Evolutionary conservation across 306 rosid genomes (phyloP), one percentile per base, ranked within the genome.

Genomic region (Lathyrus oleraceus): DNA sequence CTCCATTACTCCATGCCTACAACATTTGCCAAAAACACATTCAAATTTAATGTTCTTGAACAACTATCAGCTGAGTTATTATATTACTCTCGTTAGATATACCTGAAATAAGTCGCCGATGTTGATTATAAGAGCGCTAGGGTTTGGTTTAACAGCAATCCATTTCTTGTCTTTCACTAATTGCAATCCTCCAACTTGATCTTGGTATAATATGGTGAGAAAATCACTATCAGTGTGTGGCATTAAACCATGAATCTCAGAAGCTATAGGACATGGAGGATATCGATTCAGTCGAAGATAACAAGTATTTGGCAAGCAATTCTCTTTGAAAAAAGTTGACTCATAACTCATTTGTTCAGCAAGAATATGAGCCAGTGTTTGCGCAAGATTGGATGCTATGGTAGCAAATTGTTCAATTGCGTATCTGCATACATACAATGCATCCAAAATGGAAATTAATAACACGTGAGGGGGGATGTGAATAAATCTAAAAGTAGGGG

Each of bases 41-140:
- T 7, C 9, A 35, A 25, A 25, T 21, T 21, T 21, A 25, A 25
- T 25, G 0, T 25, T 3, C 3, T 25, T 25, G 28, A 4, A 25
- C 0, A 25, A 25, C 28, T 25, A 25, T 25, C 28, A 25, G 3
- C 4, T 3, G 2, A 25, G 4, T 25, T 25, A n/a, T n/a, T n/a
- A n/a, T n/a, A 15, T 15, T 47, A 47, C 15, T 6, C 21, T 16
- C 21, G 17, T 2, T 6, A 8, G 2, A 6, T 72, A 86, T 72
- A 86, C 98, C 98, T 94, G 98, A 81, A 94, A 90, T 27, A 94
- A 77, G 81, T 94, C 98, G 4, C 98, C 98, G n/a, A 94, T 87
- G 85, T 94, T 94, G 71, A 94, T 67, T 19, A 90, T 84, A 8
- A 94, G 87, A 25, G 98, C 92, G 17, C 81, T 80, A 2, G 91